These are phyloP conservation scores for Pichia sp. DNA, from an alignment of 1,139 yeast species.

Conservation along the genomic window DNA sequence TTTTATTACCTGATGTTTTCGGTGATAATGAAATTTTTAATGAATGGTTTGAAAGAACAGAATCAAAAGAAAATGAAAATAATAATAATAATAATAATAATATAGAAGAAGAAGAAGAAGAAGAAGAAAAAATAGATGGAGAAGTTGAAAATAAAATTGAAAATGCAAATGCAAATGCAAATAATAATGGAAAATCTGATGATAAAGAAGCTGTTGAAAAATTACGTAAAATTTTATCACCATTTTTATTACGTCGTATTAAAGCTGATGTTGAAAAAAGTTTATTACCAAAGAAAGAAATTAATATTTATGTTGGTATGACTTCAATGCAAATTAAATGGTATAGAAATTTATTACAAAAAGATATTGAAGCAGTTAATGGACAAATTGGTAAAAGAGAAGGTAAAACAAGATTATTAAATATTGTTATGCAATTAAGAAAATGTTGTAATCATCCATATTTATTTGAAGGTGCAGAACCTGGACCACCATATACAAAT, in stretches of 20 bases:
- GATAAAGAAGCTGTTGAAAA: constrained; percentile 61
- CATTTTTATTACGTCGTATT: constrained; percentile 82
- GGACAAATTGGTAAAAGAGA: constrained; percentile 86
- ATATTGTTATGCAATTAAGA: constrained; percentile 93
- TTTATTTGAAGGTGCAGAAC: constrained; percentile 95
- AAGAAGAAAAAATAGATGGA: no score
- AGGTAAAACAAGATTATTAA: constrained; percentile 81
- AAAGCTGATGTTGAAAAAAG: constrained; percentile 92
- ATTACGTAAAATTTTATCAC: constrained; percentile 76
- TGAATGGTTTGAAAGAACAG: constrained; percentile 65
- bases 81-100: constrained; percentile 50
- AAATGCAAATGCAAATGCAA: no score
- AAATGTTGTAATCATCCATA: constrained; percentile 98
- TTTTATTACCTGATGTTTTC: constrained; percentile 88
- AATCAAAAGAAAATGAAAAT: constrained; percentile 33
- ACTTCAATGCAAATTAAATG: constrained; percentile 88
- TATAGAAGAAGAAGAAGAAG: no score
- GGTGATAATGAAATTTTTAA: constrained; percentile 87
- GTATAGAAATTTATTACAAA: constrained; percentile 83
- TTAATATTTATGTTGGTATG: constrained; percentile 89
- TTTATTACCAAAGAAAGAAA: constrained; percentile 80
- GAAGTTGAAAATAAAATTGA: no score
- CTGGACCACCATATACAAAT: constrained; percentile 96
- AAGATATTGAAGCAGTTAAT: constrained; percentile 94
- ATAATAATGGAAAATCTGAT: constrained; percentile 47